Evolutionary conservation across 192 early-diverging fungal genomes (phyloP).

Genomic region (Diversispora eburnea): DNA sequence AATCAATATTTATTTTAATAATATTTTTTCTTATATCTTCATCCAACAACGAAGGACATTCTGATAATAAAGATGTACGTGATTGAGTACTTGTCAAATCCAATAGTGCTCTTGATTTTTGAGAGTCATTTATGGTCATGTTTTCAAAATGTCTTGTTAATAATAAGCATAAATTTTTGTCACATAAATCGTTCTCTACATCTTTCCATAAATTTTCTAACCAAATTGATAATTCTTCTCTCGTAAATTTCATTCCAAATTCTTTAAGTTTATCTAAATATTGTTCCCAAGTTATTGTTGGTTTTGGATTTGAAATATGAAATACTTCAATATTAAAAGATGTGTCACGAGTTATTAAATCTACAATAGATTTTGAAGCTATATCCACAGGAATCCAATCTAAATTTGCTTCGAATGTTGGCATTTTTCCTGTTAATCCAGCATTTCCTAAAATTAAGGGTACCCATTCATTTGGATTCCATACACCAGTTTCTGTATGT

Average conservation of each 20-base stretch:
- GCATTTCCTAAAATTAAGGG: slow-evolving; percentile 12
- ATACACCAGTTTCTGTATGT: not conserved
- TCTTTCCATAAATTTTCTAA: not conserved
- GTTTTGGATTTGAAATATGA: slow-evolving; percentile 7
- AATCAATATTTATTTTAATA: slow-evolving; percentile 12
- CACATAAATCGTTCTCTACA: not conserved
- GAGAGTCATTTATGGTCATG: not conserved
- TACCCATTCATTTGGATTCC: slow-evolving; percentile 3
- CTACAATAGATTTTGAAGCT: slow-evolving; percentile 10
- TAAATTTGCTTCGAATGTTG: not conserved
- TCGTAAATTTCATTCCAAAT: slow-evolving; percentile 11
- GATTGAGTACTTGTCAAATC: slow-evolving; percentile 15
- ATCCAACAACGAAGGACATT: not conserved
- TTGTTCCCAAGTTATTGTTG: slow-evolving; percentile 6
- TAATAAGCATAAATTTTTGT: not conserved
- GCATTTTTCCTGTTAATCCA: not conserved
- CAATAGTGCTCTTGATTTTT: not conserved
- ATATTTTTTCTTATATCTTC: not conserved
- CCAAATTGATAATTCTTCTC: not conserved
- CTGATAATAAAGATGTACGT: not conserved
- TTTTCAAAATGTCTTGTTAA: slow-evolving; percentile 11
- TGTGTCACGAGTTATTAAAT: not conserved
- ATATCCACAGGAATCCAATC: slow-evolving; percentile 14
- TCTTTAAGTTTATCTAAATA: slow-evolving; percentile 1
- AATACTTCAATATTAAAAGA: not conserved